phyloP scores from a whole-genome alignment of 192 early-diverging fungal genomes.

The Chytriomyces confervae region DNA sequence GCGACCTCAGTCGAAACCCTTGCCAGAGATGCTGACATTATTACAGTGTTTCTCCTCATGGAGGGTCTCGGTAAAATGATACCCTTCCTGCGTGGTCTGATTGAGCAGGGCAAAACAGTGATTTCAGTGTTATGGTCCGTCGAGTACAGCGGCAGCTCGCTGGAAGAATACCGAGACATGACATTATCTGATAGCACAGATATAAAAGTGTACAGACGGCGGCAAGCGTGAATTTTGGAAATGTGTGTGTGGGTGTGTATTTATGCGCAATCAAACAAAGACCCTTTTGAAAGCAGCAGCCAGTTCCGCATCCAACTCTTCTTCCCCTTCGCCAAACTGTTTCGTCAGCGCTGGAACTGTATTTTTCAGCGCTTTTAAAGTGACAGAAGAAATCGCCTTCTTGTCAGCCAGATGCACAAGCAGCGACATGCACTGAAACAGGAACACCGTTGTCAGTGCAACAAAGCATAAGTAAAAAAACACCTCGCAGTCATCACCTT shows the following conservation, averaged over 20 bases:
- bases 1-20: neutral
- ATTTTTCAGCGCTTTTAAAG: neutral
- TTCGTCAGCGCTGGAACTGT: neutral
- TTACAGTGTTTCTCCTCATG: slow-evolving; percentile 11
- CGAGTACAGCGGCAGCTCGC: neutral
- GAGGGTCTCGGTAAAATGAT: slow-evolving; percentile 6
- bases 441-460: neutral
- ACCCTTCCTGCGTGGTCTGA: neutral
- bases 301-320: neutral
- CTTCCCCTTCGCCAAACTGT: neutral
- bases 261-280: neutral
- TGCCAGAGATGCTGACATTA: neutral
- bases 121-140: neutral
- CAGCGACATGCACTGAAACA: slow-evolving; percentile 3
- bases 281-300: neutral
- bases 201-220: too few species aligned
- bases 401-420: neutral
- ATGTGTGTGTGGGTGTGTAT: too few species aligned
- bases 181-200: too few species aligned
- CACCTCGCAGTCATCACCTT: slow-evolving; percentile 24
- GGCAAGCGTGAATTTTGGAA: too few species aligned
- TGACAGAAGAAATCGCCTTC: neutral
- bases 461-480: slow-evolving; percentile 5
- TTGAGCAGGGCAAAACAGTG: slow-evolving; percentile 7
- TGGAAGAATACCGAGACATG: slow-evolving; percentile 13